A percentile compares a stretch with the other conserved stretches of the same genome.
These are phyloP conservation scores for Hsuehochloa calcarea DNA, from an alignment of 176 grass and related monocot genomes.

Conservation along the genomic window DNA sequence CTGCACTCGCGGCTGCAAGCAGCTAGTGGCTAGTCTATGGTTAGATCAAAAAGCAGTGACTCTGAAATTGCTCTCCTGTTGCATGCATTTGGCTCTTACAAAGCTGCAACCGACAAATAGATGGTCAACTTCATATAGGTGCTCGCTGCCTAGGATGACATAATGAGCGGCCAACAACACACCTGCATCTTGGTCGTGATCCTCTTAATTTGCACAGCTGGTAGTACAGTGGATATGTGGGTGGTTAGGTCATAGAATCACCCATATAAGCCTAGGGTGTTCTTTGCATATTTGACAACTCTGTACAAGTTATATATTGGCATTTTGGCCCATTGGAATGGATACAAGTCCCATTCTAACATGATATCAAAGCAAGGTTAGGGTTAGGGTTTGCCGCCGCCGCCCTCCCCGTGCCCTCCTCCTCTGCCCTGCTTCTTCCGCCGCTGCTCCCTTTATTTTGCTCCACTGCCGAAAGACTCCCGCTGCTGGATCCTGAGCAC, in stretches of 20 bases:
- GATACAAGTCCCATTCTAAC: no score
- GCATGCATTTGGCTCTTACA: constrained; percentile 42
- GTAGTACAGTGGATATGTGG: constrained; percentile 34
- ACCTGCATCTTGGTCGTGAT: constrained; percentile 44
- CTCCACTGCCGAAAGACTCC: no score
- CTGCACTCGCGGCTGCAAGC: background rate
- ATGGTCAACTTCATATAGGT: constrained; percentile 56
- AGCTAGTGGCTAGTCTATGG: constrained; percentile 21
- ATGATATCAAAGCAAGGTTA: no score
- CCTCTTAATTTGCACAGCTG: constrained; percentile 24
- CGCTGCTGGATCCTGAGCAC: no score
- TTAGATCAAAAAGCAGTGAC: constrained; percentile 28
- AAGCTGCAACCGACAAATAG: constrained; percentile 22
- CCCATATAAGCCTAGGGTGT: no score
- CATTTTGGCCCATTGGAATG: no score
- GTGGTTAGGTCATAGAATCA: constrained; percentile 38
- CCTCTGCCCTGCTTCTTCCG: no score
- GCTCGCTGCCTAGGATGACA: constrained; percentile 57
- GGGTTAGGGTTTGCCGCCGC: no score
- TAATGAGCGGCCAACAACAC: constrained; percentile 51
- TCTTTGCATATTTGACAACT: no score
- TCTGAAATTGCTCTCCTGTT: constrained; percentile 32
- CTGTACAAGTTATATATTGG: no score
- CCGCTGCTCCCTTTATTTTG: no score
- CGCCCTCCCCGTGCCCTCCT: no score